phyloP scores from a whole-genome alignment of 1,139 yeast genomes.

The Eremothecium coryli region DNA sequence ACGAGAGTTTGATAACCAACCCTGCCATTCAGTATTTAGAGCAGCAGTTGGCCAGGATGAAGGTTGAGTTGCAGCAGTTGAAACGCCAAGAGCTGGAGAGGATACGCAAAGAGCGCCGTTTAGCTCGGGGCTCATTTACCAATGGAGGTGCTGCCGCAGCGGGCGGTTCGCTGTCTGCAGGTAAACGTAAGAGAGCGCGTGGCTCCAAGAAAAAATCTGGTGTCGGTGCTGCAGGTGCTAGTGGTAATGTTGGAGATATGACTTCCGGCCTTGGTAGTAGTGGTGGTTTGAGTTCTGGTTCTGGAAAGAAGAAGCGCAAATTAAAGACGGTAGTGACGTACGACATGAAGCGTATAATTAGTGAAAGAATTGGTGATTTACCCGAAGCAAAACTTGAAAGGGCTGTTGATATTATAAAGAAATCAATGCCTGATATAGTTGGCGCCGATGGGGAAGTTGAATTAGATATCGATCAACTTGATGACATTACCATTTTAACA shows the following conservation, averaged over 20 bases:
- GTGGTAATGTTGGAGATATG: conserved; percentile 7
- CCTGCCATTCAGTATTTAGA: conserved; percentile 88
- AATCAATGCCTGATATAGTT: conserved; percentile 66
- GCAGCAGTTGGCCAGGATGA: conserved; percentile 78
- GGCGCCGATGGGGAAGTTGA: conserved; percentile 75
- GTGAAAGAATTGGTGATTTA: conserved; percentile 68
- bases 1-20: conserved; percentile 62
- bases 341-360: conserved; percentile 93
- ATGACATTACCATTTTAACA: conserved; percentile 72
- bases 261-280: no score
- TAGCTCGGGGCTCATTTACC: conserved; percentile 21
- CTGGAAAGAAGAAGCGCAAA: conserved; percentile 23
- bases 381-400: conserved; percentile 77
- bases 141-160: conserved; percentile 1
- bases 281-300: conserved; percentile 21
- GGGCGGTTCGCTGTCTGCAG: conserved; percentile 1
- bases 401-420: conserved; percentile 77
- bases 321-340: conserved; percentile 55
- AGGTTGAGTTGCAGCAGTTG: conserved; percentile 70
- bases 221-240: conserved; percentile 10
- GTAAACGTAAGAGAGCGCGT: conserved; percentile 8
- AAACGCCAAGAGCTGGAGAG: conserved; percentile 64
- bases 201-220: conserved; percentile 10
- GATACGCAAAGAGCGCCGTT: conserved; percentile 38
- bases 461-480: conserved; percentile 89